A percentile compares a stretch with the other conserved stretches of the same genome.
These are phyloP conservation scores for Coccomyxa subellipsoidea DNA, from an alignment of 163 green algal genomes.

Conservation along the genomic window DNA sequence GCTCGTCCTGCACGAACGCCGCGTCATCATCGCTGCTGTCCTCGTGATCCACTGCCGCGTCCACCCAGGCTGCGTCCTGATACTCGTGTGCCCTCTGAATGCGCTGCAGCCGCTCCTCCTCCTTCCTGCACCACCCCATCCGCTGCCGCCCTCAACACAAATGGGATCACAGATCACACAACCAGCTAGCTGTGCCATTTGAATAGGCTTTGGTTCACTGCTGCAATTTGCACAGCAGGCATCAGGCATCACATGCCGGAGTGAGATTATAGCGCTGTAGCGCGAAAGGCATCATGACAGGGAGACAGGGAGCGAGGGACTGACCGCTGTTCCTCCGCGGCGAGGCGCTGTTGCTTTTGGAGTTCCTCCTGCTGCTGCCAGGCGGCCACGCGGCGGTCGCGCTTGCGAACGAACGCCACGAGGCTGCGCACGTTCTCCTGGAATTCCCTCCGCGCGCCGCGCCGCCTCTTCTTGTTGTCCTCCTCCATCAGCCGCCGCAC, in stretches of 20 bases:
- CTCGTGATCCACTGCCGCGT: neutral
- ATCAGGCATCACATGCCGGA: too few species aligned
- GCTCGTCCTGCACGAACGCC: constrained; percentile 38
- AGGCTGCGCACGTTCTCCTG: constrained; percentile 87
- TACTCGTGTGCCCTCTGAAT: constrained; percentile 45
- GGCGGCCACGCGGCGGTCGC: constrained; percentile 77
- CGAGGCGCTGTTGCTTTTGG: constrained; percentile 30
- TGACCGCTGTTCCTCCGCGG: constrained; percentile 31
- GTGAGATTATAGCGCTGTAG: too few species aligned
- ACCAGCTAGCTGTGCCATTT: too few species aligned
- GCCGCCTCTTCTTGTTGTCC: constrained; percentile 86
- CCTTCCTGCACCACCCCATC: constrained; percentile 20
- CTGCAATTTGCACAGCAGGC: too few species aligned
- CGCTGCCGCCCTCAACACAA: neutral
- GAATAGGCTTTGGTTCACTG: too few species aligned
- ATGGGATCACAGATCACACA: too few species aligned
- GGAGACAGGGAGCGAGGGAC: neutral
- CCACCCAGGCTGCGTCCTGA: constrained; percentile 44
- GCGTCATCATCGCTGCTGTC: neutral
- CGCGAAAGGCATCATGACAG: neutral
- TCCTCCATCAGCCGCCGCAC: constrained; percentile 89
- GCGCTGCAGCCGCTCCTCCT: constrained; percentile 49
- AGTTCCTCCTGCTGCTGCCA: constrained; percentile 51
- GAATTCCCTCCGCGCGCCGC: constrained; percentile 63
- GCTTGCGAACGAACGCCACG: constrained; percentile 84